These are phyloP conservation scores for Stachybotrys chlorohalonatus DNA, from an alignment of 2,329 filamentous ascomycete genomes.

Conservation along the genomic window DNA sequence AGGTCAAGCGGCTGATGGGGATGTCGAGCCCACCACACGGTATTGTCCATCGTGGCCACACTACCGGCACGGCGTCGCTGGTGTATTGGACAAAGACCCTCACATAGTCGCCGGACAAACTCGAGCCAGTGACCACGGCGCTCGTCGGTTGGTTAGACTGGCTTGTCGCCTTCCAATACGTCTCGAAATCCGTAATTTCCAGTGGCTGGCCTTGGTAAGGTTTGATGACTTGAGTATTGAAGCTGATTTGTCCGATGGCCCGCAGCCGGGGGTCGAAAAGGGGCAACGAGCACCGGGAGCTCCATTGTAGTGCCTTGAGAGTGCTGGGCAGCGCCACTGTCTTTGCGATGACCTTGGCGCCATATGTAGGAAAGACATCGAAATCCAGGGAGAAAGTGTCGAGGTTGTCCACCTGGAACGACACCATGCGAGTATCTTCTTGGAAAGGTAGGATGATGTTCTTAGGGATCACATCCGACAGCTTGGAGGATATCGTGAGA, in stretches of 20 bases:
- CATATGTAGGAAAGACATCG: slow-evolving; percentile 94
- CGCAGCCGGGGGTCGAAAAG: slow-evolving; percentile 87
- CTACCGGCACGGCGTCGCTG: slow-evolving; percentile 73
- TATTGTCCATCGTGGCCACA: slow-evolving; percentile 81
- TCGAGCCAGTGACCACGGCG: slow-evolving; percentile 88
- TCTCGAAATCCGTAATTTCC: slow-evolving; percentile 96
- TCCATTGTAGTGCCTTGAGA: slow-evolving; percentile 68
- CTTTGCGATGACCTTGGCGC: slow-evolving; percentile 94
- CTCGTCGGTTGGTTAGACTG: slow-evolving; percentile 74
- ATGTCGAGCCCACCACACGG: slow-evolving; percentile 69
- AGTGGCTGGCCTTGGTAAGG: slow-evolving; percentile 87
- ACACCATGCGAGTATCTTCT: slow-evolving; percentile 87
- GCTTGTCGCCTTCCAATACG: slow-evolving; percentile 98
- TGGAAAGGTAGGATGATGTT: slow-evolving; percentile 94
- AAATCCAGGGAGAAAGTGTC: slow-evolving; percentile 93
- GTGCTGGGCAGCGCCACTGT: slow-evolving; percentile 84
- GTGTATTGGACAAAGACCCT: slow-evolving; percentile 88
- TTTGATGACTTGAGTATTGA: slow-evolving; percentile 93
- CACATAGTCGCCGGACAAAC: slow-evolving; percentile 90
- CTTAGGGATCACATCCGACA: slow-evolving; percentile 90
- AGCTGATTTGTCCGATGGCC: slow-evolving; percentile 87
- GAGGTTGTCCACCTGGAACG: slow-evolving; percentile 91
- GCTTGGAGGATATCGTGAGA: slow-evolving; percentile 92
- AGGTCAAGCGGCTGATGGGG: slow-evolving; percentile 69
- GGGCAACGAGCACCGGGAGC: slow-evolving; percentile 73